Conservation (phyloP, 768 basidiomycete species). For the Hypsizygus marmoreus region DNA sequence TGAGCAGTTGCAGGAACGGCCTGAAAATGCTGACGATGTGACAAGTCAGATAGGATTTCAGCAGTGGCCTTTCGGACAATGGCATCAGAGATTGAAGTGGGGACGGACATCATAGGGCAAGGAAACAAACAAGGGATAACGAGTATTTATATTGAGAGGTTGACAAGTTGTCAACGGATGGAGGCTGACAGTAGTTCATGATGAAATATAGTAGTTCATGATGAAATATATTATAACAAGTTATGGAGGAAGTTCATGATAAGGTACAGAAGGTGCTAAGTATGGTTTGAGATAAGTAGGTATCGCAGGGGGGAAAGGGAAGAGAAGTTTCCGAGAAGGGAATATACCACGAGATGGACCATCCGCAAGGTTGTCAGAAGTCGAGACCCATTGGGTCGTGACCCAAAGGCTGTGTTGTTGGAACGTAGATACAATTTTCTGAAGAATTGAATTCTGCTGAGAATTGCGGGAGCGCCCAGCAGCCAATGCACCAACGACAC, state of each 20-base stretch:
- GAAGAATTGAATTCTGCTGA: slow-evolving; percentile 29
- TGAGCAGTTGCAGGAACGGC: no score
- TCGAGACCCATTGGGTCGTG: slow-evolving; percentile 24
- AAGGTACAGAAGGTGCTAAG: slow-evolving; percentile 8
- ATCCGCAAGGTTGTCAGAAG: slow-evolving; percentile 2
- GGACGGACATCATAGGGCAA: no score
- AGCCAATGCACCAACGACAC: slow-evolving; percentile 27
- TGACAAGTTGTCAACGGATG: no score
- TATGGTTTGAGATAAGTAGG: not conserved
- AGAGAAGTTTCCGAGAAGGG: not conserved
- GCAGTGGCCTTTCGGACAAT: no score
- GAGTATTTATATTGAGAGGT: no score
- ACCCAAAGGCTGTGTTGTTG: slow-evolving; percentile 26
- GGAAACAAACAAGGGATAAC: no score
- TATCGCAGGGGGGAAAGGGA: not conserved
- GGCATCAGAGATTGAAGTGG: no score
- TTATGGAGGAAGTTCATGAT: not conserved
- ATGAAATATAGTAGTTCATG: no score
- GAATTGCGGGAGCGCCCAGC: slow-evolving; percentile 26
- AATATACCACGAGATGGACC: slow-evolving; percentile 20
- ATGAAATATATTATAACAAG: not conserved
- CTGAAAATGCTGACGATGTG: no score
- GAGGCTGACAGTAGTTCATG: no score
- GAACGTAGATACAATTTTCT: slow-evolving; percentile 23
- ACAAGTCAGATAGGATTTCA: no score